These are phyloP conservation scores for Viola pubescens DNA, from an alignment of 441 rosid genomes.

Conservation along the genomic window DNA sequence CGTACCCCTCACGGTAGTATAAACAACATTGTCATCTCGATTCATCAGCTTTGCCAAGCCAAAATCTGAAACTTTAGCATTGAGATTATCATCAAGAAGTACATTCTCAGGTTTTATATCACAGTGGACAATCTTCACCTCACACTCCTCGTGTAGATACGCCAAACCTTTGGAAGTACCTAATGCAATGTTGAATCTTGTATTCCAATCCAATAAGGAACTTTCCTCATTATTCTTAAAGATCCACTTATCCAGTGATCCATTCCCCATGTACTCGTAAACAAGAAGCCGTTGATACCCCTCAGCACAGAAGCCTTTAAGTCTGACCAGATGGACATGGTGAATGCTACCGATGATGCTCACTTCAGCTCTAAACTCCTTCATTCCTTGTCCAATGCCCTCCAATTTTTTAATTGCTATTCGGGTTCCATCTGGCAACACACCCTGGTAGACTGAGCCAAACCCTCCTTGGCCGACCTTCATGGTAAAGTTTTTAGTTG, in stretches of 20 bases:
- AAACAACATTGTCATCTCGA: constrained; percentile 72
- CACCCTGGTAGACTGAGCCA: constrained; percentile 69
- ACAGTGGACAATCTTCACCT: constrained; percentile 63
- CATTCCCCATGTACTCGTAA: constrained; percentile 63
- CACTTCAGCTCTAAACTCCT: constrained; percentile 83
- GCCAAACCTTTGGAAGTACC: constrained; percentile 84
- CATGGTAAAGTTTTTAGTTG: constrained; percentile 58
- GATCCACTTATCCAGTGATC: constrained; percentile 80
- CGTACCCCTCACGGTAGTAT: constrained; percentile 78
- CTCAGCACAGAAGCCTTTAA: constrained; percentile 77
- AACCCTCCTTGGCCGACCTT: constrained; percentile 88
- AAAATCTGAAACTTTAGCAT: constrained; percentile 80
- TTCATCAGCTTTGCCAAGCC: constrained; percentile 86
- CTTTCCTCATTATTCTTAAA: constrained; percentile 39
- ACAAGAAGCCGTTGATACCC: constrained; percentile 71
- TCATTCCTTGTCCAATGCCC: constrained; percentile 78
- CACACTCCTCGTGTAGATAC: constrained; percentile 79
- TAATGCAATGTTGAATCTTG: constrained; percentile 60
- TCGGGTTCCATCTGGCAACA: constrained; percentile 57
- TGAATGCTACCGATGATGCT: constrained; percentile 74
- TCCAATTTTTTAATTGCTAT: constrained; percentile 82
- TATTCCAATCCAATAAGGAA: constrained; percentile 50
- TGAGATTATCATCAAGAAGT: constrained; percentile 60
- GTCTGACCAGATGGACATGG: constrained; percentile 68
- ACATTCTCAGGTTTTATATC: constrained; percentile 87